Percentiles rank a stretch among this genome's conserved stretches.
phyloP scores from a whole-genome alignment of 2,329 filamentous ascomycete genomes.

The Colletotrichum sp. region DNA sequence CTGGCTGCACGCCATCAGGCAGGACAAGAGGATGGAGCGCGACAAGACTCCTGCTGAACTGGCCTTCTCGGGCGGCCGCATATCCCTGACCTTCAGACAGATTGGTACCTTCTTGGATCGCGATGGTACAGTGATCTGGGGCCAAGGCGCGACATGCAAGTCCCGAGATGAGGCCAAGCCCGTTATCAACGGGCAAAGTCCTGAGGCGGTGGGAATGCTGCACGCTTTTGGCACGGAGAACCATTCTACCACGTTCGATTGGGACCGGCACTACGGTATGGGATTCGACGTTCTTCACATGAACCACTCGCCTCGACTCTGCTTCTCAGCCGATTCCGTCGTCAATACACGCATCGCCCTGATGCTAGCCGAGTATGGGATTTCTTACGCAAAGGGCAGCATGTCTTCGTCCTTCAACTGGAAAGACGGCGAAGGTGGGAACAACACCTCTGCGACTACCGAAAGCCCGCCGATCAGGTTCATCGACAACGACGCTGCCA shows the following conservation, averaged over 20 bases:
- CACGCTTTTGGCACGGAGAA: slow-evolving; percentile 87
- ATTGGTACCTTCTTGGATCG: slow-evolving; percentile 84
- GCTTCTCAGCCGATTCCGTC: slow-evolving; percentile 49
- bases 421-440: slow-evolving; percentile 23
- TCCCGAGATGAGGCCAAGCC: slow-evolving; percentile 58
- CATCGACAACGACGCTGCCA: slow-evolving; percentile 56
- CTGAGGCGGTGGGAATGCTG: slow-evolving; percentile 72
- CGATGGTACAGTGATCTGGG: slow-evolving; percentile 78
- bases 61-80: slow-evolving; percentile 76
- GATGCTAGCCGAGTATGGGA: slow-evolving; percentile 52
- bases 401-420: slow-evolving; percentile 32
- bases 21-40: slow-evolving; percentile 74
- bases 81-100: slow-evolving; percentile 87
- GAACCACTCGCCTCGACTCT: slow-evolving; percentile 54
- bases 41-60: slow-evolving; percentile 75
- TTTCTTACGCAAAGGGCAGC: slow-evolving; percentile 52
- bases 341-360: slow-evolving; percentile 54
- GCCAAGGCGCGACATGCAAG: slow-evolving; percentile 83
- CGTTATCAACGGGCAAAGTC: slow-evolving; percentile 72
- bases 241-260: slow-evolving; percentile 71
- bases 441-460: slow-evolving; percentile 18
- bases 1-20: slow-evolving; percentile 92
- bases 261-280: slow-evolving; percentile 74
- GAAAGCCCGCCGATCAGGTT: slow-evolving; percentile 48
- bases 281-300: slow-evolving; percentile 87